Evolutionary conservation across 352 stramenopile species (phyloP).

Genomic region (Blastocystis sp.): DNA sequence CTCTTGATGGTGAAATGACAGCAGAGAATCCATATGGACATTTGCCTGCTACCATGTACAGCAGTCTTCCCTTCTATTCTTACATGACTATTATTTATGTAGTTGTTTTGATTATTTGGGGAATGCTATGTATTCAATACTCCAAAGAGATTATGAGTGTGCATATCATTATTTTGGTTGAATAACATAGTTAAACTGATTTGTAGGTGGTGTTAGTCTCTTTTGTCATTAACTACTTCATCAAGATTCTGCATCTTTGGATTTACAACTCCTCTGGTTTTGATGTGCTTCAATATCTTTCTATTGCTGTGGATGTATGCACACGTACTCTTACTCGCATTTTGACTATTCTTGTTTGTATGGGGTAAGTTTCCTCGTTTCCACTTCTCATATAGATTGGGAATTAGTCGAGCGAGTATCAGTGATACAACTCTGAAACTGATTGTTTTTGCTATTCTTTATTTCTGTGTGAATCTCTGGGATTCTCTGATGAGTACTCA

Average conservation of each 20-base stretch:
- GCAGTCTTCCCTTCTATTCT: slow-evolving; percentile 54
- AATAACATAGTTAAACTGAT: neutral
- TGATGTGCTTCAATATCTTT: slow-evolving; percentile 28
- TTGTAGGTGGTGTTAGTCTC: slow-evolving; percentile 19
- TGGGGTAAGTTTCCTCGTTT: slow-evolving; percentile 17
- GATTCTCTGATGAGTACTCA: neutral
- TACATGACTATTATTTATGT: slow-evolving; percentile 51
- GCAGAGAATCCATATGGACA: slow-evolving; percentile 55
- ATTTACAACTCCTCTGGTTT: slow-evolving; percentile 49
- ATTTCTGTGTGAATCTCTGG: slow-evolving; percentile 39
- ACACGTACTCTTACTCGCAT: slow-evolving; percentile 54
- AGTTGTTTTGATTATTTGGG: slow-evolving; percentile 39
- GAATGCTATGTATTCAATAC: slow-evolving; percentile 58
- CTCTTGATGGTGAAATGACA: slow-evolving; percentile 23
- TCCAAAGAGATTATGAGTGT: slow-evolving; percentile 61
- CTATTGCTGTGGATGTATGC: slow-evolving; percentile 15
- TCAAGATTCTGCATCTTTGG: slow-evolving; percentile 55
- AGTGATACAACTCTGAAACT: slow-evolving; percentile 27
- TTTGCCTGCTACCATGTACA: slow-evolving; percentile 42
- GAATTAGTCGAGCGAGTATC: slow-evolving; percentile 27
- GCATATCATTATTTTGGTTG: slow-evolving; percentile 55
- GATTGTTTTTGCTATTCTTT: slow-evolving; percentile 19
- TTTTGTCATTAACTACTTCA: slow-evolving; percentile 47
- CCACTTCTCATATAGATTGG: neutral
- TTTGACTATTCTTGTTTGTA: slow-evolving; percentile 60